phyloP scores from a whole-genome alignment of 2,329 filamentous ascomycete species.

The Cordyceps farinosa region DNA sequence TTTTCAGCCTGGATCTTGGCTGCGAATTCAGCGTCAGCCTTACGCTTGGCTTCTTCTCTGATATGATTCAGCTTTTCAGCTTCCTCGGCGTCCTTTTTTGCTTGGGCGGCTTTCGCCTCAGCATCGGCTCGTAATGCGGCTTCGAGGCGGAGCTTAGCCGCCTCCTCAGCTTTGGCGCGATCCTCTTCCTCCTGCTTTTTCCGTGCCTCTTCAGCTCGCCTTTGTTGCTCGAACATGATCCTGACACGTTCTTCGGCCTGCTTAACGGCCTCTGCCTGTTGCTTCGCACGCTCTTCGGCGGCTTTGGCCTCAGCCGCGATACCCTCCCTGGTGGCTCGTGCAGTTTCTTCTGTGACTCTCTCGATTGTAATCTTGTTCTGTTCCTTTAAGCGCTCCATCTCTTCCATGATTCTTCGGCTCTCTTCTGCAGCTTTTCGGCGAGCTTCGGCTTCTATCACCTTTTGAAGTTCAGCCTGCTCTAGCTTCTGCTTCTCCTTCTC shows the following conservation, averaged over 20 bases:
- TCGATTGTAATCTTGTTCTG: conserved; percentile 47
- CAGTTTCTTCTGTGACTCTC: conserved; percentile 44
- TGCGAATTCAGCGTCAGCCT: conserved; percentile 35
- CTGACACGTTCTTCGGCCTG: conserved; percentile 37
- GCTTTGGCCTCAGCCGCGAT: conserved; percentile 43
- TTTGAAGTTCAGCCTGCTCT: conserved; percentile 38
- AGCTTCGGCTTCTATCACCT: conserved; percentile 33
- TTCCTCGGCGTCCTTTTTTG: conserved; percentile 40
- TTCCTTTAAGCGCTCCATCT: conserved; percentile 40
- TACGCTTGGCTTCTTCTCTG: conserved; percentile 37
- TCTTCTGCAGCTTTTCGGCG: conserved; percentile 42
- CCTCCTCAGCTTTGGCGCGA: conserved; percentile 44
- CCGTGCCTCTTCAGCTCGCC: conserved; percentile 42
- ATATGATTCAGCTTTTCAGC: conserved; percentile 37
- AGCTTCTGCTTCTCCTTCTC: conserved; percentile 34
- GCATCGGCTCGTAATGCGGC: conserved; percentile 40
- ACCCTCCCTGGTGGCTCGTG: conserved; percentile 41
- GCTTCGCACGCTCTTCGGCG: conserved; percentile 43
- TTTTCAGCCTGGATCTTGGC: conserved; percentile 26
- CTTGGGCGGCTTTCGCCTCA: conserved; percentile 42
- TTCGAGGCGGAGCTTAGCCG: conserved; percentile 40
- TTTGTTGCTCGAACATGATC: conserved; percentile 38
- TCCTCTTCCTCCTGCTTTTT: conserved; percentile 39
- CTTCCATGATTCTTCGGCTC: conserved; percentile 40
- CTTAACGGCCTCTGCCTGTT: conserved; percentile 34